Evolutionary conservation across 2,329 filamentous ascomycete genomes (phyloP).

Genomic region (Calonectria multiphialidica): DNA sequence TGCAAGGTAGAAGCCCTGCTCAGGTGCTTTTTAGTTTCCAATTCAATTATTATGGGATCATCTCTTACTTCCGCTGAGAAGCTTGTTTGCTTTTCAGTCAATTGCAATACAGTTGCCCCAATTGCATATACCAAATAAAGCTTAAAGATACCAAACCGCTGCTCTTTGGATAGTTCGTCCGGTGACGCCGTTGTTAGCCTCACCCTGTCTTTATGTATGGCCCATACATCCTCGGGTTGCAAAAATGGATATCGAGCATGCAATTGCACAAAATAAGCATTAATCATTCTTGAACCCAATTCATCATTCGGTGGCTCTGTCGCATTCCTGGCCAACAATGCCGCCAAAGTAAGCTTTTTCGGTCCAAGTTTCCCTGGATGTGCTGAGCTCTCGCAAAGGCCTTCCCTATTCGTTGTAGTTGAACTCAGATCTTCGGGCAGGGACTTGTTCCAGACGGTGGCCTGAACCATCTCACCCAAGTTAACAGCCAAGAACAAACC

Average conservation of each 20-base stretch:
- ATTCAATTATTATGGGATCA: too few relatives aligned
- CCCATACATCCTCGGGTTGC: neutral
- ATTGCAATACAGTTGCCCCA: neutral
- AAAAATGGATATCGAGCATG: neutral
- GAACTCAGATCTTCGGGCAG: neutral
- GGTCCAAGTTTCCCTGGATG: neutral
- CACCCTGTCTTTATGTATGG: neutral
- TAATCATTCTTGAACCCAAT: neutral
- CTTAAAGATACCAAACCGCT: neutral
- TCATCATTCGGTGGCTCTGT: neutral
- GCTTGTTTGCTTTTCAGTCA: neutral
- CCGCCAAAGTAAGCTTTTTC: neutral
- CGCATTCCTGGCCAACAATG: neutral
- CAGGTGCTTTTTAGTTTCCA: neutral
- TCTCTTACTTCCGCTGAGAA: neutral
- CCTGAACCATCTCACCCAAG: conserved; percentile 1
- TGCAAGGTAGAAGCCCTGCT: neutral
- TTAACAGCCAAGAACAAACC: neutral
- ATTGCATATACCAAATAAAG: neutral
- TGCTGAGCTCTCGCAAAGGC: neutral
- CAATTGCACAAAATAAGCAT: neutral
- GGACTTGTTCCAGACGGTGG: neutral
- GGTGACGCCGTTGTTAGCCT: neutral
- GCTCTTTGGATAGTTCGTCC: neutral
- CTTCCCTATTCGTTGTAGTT: neutral